Percentiles rank a stretch among this genome's conserved stretches.
Conservation (phyloP, 768 basidiomycete genomes). For the Fomitopsis pulvina region DNA sequence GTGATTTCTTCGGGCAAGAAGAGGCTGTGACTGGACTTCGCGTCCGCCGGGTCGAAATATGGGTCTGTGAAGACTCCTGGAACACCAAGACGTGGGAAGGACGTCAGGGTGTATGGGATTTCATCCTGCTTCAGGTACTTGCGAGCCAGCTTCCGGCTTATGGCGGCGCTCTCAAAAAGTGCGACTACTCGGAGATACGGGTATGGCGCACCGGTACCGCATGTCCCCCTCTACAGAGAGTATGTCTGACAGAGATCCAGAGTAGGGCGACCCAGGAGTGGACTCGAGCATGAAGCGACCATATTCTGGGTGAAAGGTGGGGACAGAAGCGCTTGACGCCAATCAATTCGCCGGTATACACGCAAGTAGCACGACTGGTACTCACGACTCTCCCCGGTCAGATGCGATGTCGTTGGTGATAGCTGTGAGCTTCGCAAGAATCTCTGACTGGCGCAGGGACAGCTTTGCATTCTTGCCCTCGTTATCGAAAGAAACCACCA, state of each 20-base stretch:
- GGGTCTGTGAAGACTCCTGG: constrained; percentile 92
- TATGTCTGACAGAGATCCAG: constrained; percentile 79
- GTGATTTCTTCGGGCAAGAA: constrained; percentile 95
- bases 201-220: constrained; percentile 67
- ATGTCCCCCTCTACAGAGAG: constrained; percentile 91
- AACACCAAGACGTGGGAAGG: constrained; percentile 89
- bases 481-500: constrained; percentile 85
- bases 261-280: constrained; percentile 93
- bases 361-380: constrained; percentile 6
- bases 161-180: background rate
- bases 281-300: constrained; percentile 98
- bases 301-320: constrained; percentile 96
- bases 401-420: constrained; percentile 62
- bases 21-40: constrained; percentile 84
- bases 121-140: constrained; percentile 81
- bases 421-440: constrained; percentile 68
- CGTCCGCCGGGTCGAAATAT: constrained; percentile 63
- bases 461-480: constrained; percentile 74
- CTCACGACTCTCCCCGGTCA: constrained; percentile 56
- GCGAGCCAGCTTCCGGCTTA: constrained; percentile 71
- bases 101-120: constrained; percentile 87
- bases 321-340: constrained; percentile 54
- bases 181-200: constrained; percentile 1
- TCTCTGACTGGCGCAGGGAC: constrained; percentile 93
- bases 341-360: background rate